Evolutionary conservation across 805 yeast species (phyloP).

Genomic region (Barnettozyma vustinii): DNA sequence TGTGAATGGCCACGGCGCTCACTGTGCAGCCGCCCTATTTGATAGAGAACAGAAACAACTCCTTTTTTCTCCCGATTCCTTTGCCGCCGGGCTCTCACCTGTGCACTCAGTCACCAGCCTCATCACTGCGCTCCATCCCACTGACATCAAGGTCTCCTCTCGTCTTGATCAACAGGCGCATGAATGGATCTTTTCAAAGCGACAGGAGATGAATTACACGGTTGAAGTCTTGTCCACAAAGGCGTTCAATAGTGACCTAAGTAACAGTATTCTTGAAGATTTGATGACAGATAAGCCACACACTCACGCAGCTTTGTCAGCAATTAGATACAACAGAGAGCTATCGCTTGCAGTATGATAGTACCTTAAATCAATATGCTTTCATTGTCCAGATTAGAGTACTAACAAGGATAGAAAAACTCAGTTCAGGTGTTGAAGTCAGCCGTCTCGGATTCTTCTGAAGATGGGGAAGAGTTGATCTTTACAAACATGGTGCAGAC

Average conservation of each 20-base stretch:
- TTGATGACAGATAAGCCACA: neutral
- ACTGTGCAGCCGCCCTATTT: neutral
- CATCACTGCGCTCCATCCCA: neutral
- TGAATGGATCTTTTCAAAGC: neutral
- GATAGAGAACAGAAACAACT: neutral
- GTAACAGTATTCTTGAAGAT: slow-evolving; percentile 1
- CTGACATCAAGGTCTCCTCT: neutral
- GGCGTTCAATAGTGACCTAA: neutral
- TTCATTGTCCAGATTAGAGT: neutral
- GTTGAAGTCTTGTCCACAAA: neutral
- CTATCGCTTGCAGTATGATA: neutral
- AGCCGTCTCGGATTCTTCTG: neutral
- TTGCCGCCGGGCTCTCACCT: neutral
- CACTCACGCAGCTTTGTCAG: neutral
- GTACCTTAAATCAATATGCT: neutral
- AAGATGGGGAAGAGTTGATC: neutral
- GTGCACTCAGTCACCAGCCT: neutral
- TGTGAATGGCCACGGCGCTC: neutral
- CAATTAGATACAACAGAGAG: neutral
- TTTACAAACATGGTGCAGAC: slow-evolving; percentile 2
- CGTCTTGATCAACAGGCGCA: neutral
- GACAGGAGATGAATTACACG: neutral
- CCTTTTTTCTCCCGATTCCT: neutral
- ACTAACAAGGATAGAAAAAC: neutral
- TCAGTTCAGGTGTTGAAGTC: slow-evolving; percentile 1